phyloP scores from a whole-genome alignment of 2,329 filamentous ascomycete genomes.

The Phyllachora maydis region DNA sequence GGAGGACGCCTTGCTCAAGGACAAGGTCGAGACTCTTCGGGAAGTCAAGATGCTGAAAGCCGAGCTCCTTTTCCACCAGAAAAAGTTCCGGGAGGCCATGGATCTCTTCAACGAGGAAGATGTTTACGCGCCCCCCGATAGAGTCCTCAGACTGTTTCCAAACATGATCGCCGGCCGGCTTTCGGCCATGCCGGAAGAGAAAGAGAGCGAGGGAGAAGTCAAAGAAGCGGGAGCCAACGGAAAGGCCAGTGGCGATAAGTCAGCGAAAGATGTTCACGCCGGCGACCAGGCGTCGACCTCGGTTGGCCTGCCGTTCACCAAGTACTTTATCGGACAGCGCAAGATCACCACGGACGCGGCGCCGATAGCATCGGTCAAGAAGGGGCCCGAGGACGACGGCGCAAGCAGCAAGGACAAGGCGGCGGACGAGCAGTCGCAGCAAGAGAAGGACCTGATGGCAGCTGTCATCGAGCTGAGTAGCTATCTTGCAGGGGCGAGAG shows the following conservation, averaged over 20 bases:
- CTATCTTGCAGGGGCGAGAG: conserved; percentile 73
- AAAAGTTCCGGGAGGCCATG: conserved; percentile 68
- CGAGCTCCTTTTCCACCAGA: conserved; percentile 60
- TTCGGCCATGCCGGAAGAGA: conserved; percentile 26
- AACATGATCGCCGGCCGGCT: conserved; percentile 65
- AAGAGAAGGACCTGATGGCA: conserved; percentile 66
- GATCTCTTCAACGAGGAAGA: conserved; percentile 73
- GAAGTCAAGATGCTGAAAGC: conserved; percentile 88
- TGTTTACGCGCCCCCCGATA: conserved; percentile 72
- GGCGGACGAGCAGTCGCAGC: conserved; percentile 29
- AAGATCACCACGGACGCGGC: conserved; percentile 28
- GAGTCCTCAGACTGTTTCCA: conserved; percentile 73
- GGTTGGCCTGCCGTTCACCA: conserved; percentile 26
- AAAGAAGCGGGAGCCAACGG: conserved; percentile 9
- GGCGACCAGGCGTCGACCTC: conserved; percentile 12
- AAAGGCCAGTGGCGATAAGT: conserved; percentile 12
- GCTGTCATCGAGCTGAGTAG: conserved; percentile 70
- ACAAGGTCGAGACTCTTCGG: conserved; percentile 63
- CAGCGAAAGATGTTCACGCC: conserved; percentile 8
- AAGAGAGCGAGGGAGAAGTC: conserved; percentile 11
- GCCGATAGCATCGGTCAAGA: conserved; percentile 39
- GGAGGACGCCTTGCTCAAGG: conserved; percentile 71
- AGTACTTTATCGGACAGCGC: conserved; percentile 27
- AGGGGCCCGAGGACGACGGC: conserved; percentile 33
- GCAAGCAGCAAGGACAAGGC: conserved; percentile 27